Conservation (phyloP, 2,329 filamentous ascomycete genomes). For the Neocatenulostroma microsporum region DNA sequence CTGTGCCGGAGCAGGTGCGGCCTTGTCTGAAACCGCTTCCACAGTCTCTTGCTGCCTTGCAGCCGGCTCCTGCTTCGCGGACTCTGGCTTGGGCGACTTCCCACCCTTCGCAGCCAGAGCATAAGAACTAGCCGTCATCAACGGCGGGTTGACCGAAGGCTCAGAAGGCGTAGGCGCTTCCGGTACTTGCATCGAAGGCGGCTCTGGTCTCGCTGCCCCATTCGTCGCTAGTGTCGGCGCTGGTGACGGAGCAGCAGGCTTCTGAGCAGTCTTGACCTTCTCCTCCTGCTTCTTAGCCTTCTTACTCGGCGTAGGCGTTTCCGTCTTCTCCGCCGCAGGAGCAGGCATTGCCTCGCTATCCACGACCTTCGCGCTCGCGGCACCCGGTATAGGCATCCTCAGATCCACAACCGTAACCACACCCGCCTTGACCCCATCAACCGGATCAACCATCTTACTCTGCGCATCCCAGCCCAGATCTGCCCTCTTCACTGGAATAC, state of each 20-base stretch:
- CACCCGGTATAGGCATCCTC: slow-evolving; percentile 16
- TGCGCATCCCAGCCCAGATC: slow-evolving; percentile 89
- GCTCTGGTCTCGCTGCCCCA: no score
- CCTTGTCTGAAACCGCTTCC: background rate
- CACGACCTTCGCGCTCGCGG: slow-evolving; percentile 11
- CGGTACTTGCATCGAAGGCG: slow-evolving; percentile 18
- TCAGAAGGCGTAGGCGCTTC: slow-evolving; percentile 13
- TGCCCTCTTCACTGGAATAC: slow-evolving; percentile 72
- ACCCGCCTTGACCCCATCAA: slow-evolving; percentile 68
- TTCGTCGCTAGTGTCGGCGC: slow-evolving; percentile 15
- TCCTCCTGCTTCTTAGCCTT: slow-evolving; percentile 42
- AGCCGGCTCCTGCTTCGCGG: slow-evolving; percentile 5
- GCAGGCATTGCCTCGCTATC: slow-evolving; percentile 18
- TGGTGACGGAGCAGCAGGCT: slow-evolving; percentile 15
- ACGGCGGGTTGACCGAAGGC: slow-evolving; percentile 23
- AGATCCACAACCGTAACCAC: slow-evolving; percentile 69
- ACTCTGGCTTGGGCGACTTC: slow-evolving; percentile 12
- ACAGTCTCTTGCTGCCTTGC: background rate
- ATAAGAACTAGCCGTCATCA: slow-evolving; percentile 34
- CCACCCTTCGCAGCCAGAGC: slow-evolving; percentile 32
- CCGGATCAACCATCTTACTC: slow-evolving; percentile 72
- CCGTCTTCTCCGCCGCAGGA: slow-evolving; percentile 7
- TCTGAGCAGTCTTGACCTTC: slow-evolving; percentile 46
- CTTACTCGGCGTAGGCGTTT: slow-evolving; percentile 12
- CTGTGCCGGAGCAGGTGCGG: slow-evolving; percentile 2